A percentile compares a stretch with the other conserved stretches of the same genome.
Evolutionary conservation across 2,329 filamentous ascomycete species (phyloP).

Genomic region (Fonsecaea monophora): DNA sequence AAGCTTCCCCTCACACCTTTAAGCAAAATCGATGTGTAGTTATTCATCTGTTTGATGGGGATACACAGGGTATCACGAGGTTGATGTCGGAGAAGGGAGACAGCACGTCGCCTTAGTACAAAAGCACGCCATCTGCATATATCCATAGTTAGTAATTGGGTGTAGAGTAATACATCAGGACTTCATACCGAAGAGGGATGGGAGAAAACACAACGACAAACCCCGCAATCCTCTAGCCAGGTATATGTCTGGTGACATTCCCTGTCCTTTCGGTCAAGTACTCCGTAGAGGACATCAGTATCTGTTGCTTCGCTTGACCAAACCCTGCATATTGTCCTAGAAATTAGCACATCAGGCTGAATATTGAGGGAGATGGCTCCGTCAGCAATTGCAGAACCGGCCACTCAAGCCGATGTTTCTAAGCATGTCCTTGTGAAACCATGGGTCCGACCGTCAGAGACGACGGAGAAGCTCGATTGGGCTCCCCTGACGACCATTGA

Average conservation of each 20-base stretch:
- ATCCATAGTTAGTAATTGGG: slow-evolving; percentile 3
- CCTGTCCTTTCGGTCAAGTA: background rate
- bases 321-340: background rate
- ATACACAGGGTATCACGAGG: background rate
- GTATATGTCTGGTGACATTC: background rate
- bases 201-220: background rate
- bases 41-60: background rate
- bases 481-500: slow-evolving; percentile 64
- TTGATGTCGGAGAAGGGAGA: background rate
- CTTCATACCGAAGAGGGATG: background rate
- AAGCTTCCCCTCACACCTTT: background rate
- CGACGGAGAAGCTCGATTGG: slow-evolving; percentile 49
- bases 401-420: slow-evolving; percentile 2
- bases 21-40: background rate
- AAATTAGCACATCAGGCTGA: background rate
- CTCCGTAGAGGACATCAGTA: background rate
- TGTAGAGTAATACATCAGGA: background rate
- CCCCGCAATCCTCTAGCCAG: background rate
- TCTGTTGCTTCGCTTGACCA: background rate
- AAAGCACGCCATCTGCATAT: slow-evolving; percentile 2
- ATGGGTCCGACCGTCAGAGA: slow-evolving; percentile 42
- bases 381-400: slow-evolving; percentile 18
- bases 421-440: slow-evolving; percentile 48
- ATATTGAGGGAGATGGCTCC: slow-evolving; percentile 14
- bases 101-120: slow-evolving; percentile 6